Evolutionary conservation across 1,284 basidiomycete genomes (phyloP), one percentile per base, ranked within the genome.

Genomic region (Golubevia pallescens): DNA sequence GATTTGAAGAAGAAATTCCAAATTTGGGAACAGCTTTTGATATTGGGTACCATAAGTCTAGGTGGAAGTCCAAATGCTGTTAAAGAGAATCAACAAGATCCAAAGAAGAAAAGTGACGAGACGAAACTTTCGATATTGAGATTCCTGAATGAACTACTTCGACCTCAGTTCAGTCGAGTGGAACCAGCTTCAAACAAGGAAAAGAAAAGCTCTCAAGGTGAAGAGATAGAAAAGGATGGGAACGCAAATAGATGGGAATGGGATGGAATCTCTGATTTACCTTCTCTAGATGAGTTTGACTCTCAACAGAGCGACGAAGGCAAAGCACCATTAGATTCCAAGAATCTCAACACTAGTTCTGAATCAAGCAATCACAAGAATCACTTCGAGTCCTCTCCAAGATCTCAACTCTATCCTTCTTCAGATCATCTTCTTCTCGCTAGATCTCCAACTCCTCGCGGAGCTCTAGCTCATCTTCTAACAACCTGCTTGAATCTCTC

Each of bases 191-290:
- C 7, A 23, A 8, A 14, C 7, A 19, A 21, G 21, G 34, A 38
- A 10, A 38, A 38, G 34, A 38, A 38, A 38, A n/a, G n/a, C n/a
- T n/a, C n/a, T n/a, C n/a, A n/a, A n/a, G 38, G 20, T 14, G 7
- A 48, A 32, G 21, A 24, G 28, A 10, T 51, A 6, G 38, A 61
- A 1, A 55, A 57, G 8, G 73, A 67, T 3, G n/a, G n/a, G n/a
- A n/a, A n/a, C n/a, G n/a, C n/a, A n/a, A n/a, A n/a, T n/a, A n/a
- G n/a, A n/a, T 83, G 78, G 79, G 82, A 84, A 38, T 84, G 82
- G 82, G 82, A 84, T 51, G 82, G 82, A 7, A 69, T 68, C 1
- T 78, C 77, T 1, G 78, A 80, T 0, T 70, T 84, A 3, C 80
- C 81, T 1, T 48, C 58, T 2, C 54, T 81, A 19, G 78, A 78